A percentile compares a stretch with the other conserved stretches of the same genome.
Conservation (phyloP, 2,329 filamentous ascomycete species). For the Fusarium sp. region DNA sequence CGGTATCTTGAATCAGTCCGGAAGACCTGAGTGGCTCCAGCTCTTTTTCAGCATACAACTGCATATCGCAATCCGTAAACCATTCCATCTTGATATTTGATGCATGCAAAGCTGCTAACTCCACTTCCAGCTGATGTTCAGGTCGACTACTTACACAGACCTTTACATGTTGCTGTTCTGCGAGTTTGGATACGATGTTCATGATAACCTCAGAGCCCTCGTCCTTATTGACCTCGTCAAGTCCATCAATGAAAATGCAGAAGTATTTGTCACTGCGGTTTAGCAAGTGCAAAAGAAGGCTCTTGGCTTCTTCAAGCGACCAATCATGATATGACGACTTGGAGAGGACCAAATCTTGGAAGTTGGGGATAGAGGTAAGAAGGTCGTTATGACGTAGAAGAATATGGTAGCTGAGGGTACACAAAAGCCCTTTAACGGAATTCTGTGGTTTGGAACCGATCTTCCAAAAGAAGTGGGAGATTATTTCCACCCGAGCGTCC, state of each 20-base stretch:
- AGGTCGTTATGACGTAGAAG: fast-evolving
- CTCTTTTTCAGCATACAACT: fast-evolving
- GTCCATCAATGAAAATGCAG: neutral
- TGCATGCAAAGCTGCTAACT: fast-evolving
- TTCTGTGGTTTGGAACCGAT: neutral
- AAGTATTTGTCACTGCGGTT: too few species aligned
- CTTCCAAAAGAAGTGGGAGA: constrained; percentile 13
- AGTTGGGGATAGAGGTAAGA: neutral
- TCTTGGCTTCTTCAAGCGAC: neutral
- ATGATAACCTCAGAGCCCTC: fast-evolving
- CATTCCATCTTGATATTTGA: fast-evolving
- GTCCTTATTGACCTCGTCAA: neutral
- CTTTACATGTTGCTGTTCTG: fast-evolving
- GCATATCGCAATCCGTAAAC: neutral
- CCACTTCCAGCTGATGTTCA: neutral
- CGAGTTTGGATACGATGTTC: fast-evolving
- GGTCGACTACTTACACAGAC: neutral
- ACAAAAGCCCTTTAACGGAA: neutral
- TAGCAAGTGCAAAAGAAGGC: fast-evolving
- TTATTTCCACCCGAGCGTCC: fast-evolving
- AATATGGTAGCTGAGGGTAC: neutral
- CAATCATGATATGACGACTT: neutral
- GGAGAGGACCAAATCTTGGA: neutral
- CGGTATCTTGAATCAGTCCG: fast-evolving
- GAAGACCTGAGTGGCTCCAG: fast-evolving